These are phyloP conservation scores for Effrenium voratum DNA, from an alignment of 73 alveolate species.

Conservation along the genomic window DNA sequence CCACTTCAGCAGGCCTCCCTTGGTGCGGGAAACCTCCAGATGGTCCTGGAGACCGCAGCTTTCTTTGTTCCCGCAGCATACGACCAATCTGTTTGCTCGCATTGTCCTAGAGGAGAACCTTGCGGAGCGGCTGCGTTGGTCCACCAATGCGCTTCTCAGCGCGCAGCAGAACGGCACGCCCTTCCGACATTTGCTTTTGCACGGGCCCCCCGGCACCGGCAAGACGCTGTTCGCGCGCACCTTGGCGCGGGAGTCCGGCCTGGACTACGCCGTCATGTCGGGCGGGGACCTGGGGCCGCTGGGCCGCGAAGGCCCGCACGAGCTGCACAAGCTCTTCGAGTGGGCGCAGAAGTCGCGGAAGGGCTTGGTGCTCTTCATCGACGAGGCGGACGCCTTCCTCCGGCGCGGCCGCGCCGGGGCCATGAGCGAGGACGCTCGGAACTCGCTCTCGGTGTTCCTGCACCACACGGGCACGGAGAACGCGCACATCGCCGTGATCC, in stretches of 20 bases:
- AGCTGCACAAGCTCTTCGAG: slow-evolving; percentile 91
- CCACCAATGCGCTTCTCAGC: slow-evolving; percentile 58
- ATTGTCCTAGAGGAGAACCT: slow-evolving; percentile 37
- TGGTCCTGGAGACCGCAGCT: slow-evolving; percentile 75
- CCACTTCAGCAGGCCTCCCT: slow-evolving; percentile 44
- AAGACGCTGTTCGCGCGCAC: slow-evolving; percentile 93
- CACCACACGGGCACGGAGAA: slow-evolving; percentile 93
- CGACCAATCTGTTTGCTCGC: background rate
- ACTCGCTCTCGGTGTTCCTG: slow-evolving; percentile 65
- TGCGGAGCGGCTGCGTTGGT: slow-evolving; percentile 81
- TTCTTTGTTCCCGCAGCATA: slow-evolving; percentile 12
- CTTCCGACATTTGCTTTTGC: slow-evolving; percentile 71
- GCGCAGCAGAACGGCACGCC: slow-evolving; percentile 90
- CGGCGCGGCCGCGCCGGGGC: slow-evolving; percentile 88
- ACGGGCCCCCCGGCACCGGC: slow-evolving; percentile 94
- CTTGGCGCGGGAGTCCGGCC: slow-evolving; percentile 75
- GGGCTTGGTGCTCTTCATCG: slow-evolving; percentile 84
- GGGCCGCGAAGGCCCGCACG: slow-evolving; percentile 90
- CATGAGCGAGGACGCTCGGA: slow-evolving; percentile 91
- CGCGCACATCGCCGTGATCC: slow-evolving; percentile 64
- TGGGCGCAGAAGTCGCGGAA: slow-evolving; percentile 67
- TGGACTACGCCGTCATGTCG: slow-evolving; percentile 93
- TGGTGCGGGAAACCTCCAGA: slow-evolving; percentile 75
- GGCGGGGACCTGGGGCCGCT: slow-evolving; percentile 94
- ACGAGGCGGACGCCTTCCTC: slow-evolving; percentile 94